Base-by-base conservation (phyloP, 306 rosid genomes). In the Medicago lupulina region DNA sequence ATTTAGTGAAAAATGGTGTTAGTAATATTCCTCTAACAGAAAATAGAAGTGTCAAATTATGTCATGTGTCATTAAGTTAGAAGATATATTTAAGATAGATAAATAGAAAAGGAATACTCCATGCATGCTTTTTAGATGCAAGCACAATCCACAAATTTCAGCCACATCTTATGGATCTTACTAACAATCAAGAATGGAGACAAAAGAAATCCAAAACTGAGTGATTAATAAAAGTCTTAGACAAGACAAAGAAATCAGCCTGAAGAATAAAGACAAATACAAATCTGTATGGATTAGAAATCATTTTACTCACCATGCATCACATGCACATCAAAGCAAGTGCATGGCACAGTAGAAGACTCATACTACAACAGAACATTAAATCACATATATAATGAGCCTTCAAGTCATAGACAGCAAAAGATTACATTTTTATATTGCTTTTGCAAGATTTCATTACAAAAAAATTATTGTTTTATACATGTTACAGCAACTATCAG, bases 391-490 rank as follows among this genome's bases (percentile, higher is more conserved):
- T 71, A 71, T 53, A 41, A 41, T 49, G 2, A 15, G 3, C 50
- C 16, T 46, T 4, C 13, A 46, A 46, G 51, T 46, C 13, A 46
- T 46, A 46, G 13, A 46, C n/a, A 46, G 1, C 6, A 59, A 55
- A 60, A 75, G 62, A 50, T 6, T 19, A 49, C 69, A 73, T 38
- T 41, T 41, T 54, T 78, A 79, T 64, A 44, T 7, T 73, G 70
- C 72, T 74, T 62, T 74, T 79, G 70, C 76, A 51, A 51, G 71
- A 18, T 78, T 57, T 39, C 43, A 72, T 60, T 47, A 75, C 80
- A 53, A 63, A 76, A 79, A 74, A 64, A n/a, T 59, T 59, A 70
- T 80, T 65, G 40, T 23, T 82, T 81, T 79, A 77, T 88, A 80
- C 87, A 80, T 51, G 81, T 84, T 80, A 74, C 13, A 44, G 12